Percentiles rank a stretch among this genome's conserved stretches.
Evolutionary conservation across 352 stramenopile genomes (phyloP).

Genomic region (Pythium apleroticum): DNA sequence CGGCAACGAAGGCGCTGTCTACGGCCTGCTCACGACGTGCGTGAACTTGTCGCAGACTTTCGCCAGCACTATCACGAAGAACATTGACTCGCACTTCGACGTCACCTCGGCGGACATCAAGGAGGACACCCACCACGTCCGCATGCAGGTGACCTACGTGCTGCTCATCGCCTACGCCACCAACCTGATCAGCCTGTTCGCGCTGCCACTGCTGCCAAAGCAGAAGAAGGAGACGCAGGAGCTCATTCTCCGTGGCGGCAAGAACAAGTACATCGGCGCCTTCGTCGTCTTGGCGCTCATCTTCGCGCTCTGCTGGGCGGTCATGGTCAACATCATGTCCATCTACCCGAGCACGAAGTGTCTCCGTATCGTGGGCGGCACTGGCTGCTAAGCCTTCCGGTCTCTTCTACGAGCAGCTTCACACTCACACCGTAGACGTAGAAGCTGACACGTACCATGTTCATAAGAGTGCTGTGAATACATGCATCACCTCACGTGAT

Average conservation of each 20-base stretch:
- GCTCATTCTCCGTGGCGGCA: slow-evolving; percentile 1
- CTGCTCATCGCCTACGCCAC: slow-evolving; percentile 19
- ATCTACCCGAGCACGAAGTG: background rate
- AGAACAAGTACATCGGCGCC: background rate
- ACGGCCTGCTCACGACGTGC: slow-evolving; percentile 25
- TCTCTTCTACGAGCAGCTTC: background rate
- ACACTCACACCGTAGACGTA: no score
- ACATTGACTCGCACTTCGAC: slow-evolving; percentile 20
- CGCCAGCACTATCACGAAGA: slow-evolving; percentile 20
- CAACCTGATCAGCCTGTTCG: slow-evolving; percentile 17
- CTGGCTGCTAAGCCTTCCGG: background rate
- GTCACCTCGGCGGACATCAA: slow-evolving; percentile 17
- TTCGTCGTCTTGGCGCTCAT: background rate
- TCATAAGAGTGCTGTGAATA: no score
- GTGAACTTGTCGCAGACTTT: slow-evolving; percentile 18
- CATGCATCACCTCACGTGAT: no score
- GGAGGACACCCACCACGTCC: slow-evolving; percentile 14
- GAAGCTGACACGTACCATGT: no score
- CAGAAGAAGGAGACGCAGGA: slow-evolving; percentile 25
- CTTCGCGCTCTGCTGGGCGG: background rate
- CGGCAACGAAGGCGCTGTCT: slow-evolving; percentile 26
- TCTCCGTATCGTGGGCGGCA: background rate
- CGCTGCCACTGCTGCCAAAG: slow-evolving; percentile 20
- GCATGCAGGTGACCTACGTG: slow-evolving; percentile 20
- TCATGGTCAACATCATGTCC: background rate